Base-by-base conservation (phyloP, 768 basidiomycete species). In the Naganishia vishniacii region DNA sequence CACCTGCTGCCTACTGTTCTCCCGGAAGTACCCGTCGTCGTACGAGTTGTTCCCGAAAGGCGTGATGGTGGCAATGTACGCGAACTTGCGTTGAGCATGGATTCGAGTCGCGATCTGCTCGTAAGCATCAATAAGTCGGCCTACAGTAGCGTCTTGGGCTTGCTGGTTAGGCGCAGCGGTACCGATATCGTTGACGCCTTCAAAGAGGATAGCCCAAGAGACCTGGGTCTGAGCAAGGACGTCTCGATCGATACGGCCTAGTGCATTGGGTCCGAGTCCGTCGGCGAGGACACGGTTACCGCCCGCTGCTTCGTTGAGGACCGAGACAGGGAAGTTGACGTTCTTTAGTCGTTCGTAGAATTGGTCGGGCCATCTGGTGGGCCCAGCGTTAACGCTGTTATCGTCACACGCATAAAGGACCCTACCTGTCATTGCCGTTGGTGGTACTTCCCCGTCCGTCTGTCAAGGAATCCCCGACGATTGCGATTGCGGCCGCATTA, bases 171-270 rank as follows among this genome's bases (percentile, higher is more conserved):
- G 68, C 8, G 66, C 67, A 4, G 79, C 80, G 5, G 75, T 76
- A 4, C 82, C 82, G 59, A 83, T 81, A 77, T 83, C 83, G 78
- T 83, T 83, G 26, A 82, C 81, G 56, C 82, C 82, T 68, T 82
- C 81, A 72, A 82, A 82, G 68, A 83, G 79, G 78, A 83, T 80
- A 31, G 78, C 80, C 71, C 77, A 82, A 42, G 74, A 74, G 48
- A 81, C 78, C n/a, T 80, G 79, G 28, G 80, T 72, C 37, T 82
- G 82, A 6, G 81, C 67, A 46, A 83, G 78, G 32, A 82, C 82
- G 70, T 83, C 83, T 8, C 83, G 77, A 65, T 83, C 81, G 74
- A 82, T 79, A 34, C 83, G 81, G 49, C 48, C 48, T 5, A 63
- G 41, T 0, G 62, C 49, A 28, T 63, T 63, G 1, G 62, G 62